Evolutionary conservation across 495 filamentous ascomycete genomes (phyloP), one percentile per base, ranked within the genome.

Genomic region (Hypoxylon subgilvum): DNA sequence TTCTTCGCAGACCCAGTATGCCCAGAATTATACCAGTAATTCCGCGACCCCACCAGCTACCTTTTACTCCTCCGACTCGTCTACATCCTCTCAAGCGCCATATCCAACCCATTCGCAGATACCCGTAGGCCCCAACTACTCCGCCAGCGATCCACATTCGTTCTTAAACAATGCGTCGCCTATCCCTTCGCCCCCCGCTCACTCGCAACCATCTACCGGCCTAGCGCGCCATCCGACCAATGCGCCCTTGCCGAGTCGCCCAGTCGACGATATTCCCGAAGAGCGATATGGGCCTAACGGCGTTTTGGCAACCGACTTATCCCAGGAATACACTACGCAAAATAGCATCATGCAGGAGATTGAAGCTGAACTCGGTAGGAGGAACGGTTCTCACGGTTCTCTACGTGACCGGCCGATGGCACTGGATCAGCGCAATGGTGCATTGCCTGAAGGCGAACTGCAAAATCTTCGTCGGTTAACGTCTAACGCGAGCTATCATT

Each of bases 341-440:
- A 79, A 84, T 22, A 76, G 71, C 55, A 63, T 82, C 17, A 79
- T 82, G 52, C 73, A 81, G 23, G 81, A 83, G 36, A 83, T 83
- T 51, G 79, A 78, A 35, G 79, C 79, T 35, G 76, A 79, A 47
- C 61, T 81, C 38, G 69, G 77, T 13, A 56, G 57, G 38, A 49
- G 57, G n/a, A 61, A 66, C 35, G 54, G 45, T 45, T 67, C 64
- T 8, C 28, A 66, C 35, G 54, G 45, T 45, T 67, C 64, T 8
- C 28, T 60, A 10, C 53, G 42, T 19, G 30, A 44, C 13, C 64
- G 64, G 7, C 67, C 67, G 3, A 52, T 61, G n/a, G 61, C 63
- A 6, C 61, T 68, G 16, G 55, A 65, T 6, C 72, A 73, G 39
- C 71, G 73, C 35, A 75, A 72, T 55, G 75, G 69, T 34, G 71